Evolutionary conservation across 2,329 filamentous ascomycete genomes (phyloP).

Genomic region (Colletotrichum truncatum): DNA sequence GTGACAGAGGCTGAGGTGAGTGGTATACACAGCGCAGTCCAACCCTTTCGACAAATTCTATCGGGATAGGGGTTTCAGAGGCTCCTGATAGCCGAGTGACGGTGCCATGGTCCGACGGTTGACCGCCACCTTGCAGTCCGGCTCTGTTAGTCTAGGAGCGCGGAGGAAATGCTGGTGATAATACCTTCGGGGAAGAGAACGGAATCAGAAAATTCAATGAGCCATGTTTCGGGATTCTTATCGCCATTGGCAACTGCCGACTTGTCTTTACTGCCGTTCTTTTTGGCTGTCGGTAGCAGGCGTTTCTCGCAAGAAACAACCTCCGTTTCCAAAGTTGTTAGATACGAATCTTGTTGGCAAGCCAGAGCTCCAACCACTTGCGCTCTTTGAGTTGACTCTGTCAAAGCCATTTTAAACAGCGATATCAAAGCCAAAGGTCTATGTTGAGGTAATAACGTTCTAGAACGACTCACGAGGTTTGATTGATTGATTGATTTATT

Average conservation of each 20-base stretch:
- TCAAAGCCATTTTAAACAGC: slow-evolving; percentile 1
- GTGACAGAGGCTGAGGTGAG: slow-evolving; percentile 31
- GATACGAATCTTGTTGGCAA: slow-evolving; percentile 40
- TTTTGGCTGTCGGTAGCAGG: slow-evolving; percentile 7
- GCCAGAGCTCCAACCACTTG: slow-evolving; percentile 38
- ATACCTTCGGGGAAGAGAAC: slow-evolving; percentile 42
- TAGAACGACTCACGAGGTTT: not conserved
- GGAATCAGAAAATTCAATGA: slow-evolving; percentile 42
- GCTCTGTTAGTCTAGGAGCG: not conserved
- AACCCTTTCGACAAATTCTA: slow-evolving; percentile 38
- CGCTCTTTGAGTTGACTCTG: slow-evolving; percentile 3
- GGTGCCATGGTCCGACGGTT: slow-evolving; percentile 41
- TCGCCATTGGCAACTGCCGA: not conserved
- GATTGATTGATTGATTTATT: too few species aligned
- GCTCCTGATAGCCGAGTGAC: slow-evolving; percentile 13
- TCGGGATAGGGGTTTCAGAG: slow-evolving; percentile 24
- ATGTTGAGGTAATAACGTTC: not conserved
- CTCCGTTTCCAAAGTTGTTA: slow-evolving; percentile 34
- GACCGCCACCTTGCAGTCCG: slow-evolving; percentile 37
- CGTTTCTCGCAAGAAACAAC: slow-evolving; percentile 40
- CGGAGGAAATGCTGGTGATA: too few species aligned
- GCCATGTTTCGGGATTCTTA: slow-evolving; percentile 34
- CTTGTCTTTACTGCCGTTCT: slow-evolving; percentile 33
- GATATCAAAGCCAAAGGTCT: not conserved
- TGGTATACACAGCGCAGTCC: slow-evolving; percentile 38